These are phyloP conservation scores for Penicillium sp. DNA, from an alignment of 2,329 filamentous ascomycete species.

Conservation along the genomic window DNA sequence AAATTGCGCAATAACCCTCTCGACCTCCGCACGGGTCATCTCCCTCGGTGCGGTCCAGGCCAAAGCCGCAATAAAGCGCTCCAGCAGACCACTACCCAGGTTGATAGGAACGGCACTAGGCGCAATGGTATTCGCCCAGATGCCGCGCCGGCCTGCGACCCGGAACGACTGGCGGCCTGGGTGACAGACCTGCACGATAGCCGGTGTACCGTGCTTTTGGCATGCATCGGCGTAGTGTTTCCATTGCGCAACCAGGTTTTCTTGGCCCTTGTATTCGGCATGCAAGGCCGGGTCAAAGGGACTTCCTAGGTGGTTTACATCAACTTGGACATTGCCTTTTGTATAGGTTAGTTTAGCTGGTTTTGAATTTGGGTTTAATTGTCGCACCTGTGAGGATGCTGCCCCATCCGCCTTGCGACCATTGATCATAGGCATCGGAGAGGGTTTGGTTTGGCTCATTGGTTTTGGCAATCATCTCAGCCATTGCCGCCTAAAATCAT, in stretches of 20 bases:
- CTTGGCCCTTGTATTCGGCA: conserved; percentile 26
- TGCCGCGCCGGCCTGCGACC: conserved; percentile 39
- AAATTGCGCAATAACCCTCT: conserved; percentile 54
- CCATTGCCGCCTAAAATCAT: conserved; percentile 43
- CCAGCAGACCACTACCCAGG: conserved; percentile 39
- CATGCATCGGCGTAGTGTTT: conserved; percentile 28
- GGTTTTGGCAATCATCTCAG: conserved; percentile 45
- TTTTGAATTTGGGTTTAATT: background rate
- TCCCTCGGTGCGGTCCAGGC: conserved; percentile 54
- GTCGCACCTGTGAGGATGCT: conserved; percentile 43
- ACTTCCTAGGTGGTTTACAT: conserved; percentile 42
- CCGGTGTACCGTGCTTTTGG: conserved; percentile 43
- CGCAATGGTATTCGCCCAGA: conserved; percentile 33
- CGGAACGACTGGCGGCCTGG: conserved; percentile 47
- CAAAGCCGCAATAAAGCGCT: conserved; percentile 30
- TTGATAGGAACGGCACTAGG: conserved; percentile 42
- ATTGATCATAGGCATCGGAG: conserved; percentile 51
- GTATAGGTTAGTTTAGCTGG: background rate
- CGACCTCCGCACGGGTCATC: conserved; percentile 57
- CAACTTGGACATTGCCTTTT: conserved; percentile 46
- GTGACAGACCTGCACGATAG: conserved; percentile 48
- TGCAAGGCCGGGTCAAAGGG: conserved; percentile 31
- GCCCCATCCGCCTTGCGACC: conserved; percentile 49
- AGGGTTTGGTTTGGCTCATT: conserved; percentile 48
- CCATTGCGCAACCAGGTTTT: conserved; percentile 25